These are phyloP conservation scores for Zasmidium citrigriseum DNA, from an alignment of 2,329 filamentous ascomycete species.

Conservation along the genomic window DNA sequence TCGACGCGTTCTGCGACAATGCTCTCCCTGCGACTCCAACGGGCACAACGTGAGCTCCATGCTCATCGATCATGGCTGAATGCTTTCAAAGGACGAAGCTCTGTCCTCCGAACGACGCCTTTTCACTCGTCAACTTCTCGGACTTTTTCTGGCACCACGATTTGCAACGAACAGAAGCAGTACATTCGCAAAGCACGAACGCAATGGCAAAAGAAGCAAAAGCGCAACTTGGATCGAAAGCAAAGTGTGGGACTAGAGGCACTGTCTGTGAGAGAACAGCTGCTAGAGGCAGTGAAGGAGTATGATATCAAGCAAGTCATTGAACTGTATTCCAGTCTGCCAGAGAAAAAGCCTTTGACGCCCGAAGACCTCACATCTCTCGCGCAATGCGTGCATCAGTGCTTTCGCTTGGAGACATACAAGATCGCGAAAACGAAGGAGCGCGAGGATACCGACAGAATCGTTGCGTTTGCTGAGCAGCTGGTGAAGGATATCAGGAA, in stretches of 20 bases:
- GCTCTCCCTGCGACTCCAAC: conserved; percentile 17
- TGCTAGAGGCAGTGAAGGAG: conserved; percentile 23
- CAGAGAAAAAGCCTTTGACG: conserved; percentile 17
- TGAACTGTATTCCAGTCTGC: conserved; percentile 19
- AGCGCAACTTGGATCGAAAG: conserved; percentile 4
- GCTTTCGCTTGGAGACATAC: conserved; percentile 8
- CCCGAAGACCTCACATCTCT: conserved; percentile 14
- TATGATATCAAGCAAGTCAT: conserved; percentile 21
- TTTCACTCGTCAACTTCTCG: background rate
- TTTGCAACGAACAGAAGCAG: background rate
- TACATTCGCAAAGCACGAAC: background rate
- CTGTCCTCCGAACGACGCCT: background rate
- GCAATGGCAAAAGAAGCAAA: conserved; percentile 10
- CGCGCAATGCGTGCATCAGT: conserved; percentile 19
- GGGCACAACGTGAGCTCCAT: conserved; percentile 26
- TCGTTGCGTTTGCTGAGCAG: conserved; percentile 36
- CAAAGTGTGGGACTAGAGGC: conserved; percentile 7
- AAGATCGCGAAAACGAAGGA: conserved; percentile 5
- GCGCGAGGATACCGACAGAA: conserved; percentile 18
- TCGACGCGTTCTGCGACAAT: conserved; percentile 7
- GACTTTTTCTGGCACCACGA: background rate
- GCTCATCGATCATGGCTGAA: conserved; percentile 27
- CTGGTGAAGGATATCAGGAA: conserved; percentile 44
- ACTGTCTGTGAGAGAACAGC: conserved; percentile 13
- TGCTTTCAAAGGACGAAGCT: conserved; percentile 15